These are phyloP conservation scores for Ascochyta koolunga DNA, from an alignment of 2,329 filamentous ascomycete species.

Conservation along the genomic window DNA sequence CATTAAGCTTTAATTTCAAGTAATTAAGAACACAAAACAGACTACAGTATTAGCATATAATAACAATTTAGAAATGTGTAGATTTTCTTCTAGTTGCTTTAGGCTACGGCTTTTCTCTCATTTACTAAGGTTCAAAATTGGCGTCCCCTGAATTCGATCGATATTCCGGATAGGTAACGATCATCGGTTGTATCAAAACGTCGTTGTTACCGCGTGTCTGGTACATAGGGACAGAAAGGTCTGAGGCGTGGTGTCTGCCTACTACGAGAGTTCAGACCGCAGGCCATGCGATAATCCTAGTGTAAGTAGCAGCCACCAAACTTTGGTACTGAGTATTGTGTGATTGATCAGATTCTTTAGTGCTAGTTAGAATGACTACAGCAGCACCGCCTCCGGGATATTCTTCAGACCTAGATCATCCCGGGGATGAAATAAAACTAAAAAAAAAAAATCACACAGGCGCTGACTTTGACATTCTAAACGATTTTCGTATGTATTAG, in stretches of 20 bases:
- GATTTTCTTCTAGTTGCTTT: too few relatives aligned
- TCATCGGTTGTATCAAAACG: slow-evolving; percentile 7
- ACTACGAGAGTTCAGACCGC: neutral
- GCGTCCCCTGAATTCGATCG: slow-evolving; percentile 8
- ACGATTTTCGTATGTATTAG: slow-evolving; percentile 17
- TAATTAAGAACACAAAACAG: too few relatives aligned
- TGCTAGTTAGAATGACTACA: slow-evolving; percentile 1
- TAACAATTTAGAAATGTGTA: too few relatives aligned
- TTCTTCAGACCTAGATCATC: slow-evolving; percentile 10
- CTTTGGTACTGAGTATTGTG: too few relatives aligned
- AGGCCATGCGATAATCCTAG: neutral
- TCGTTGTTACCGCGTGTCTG: neutral
- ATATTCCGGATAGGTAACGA: neutral
- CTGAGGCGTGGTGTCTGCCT: neutral
- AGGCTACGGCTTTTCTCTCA: too few relatives aligned
- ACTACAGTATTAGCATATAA: too few relatives aligned
- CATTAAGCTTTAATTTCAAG: too few relatives aligned
- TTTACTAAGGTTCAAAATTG: too few relatives aligned
- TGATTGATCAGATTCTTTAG: neutral
- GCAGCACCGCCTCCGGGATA: slow-evolving; percentile 13
- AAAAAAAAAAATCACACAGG: slow-evolving; percentile 18
- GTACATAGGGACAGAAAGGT: neutral
- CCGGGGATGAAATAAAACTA: slow-evolving; percentile 16
- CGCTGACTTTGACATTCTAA: slow-evolving; percentile 12
- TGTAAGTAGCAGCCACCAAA: neutral